A percentile compares a stretch with the other conserved stretches of the same genome.
These are phyloP conservation scores for Raphanus raphanistrum DNA, from an alignment of 345 rosid species.

Conservation along the genomic window DNA sequence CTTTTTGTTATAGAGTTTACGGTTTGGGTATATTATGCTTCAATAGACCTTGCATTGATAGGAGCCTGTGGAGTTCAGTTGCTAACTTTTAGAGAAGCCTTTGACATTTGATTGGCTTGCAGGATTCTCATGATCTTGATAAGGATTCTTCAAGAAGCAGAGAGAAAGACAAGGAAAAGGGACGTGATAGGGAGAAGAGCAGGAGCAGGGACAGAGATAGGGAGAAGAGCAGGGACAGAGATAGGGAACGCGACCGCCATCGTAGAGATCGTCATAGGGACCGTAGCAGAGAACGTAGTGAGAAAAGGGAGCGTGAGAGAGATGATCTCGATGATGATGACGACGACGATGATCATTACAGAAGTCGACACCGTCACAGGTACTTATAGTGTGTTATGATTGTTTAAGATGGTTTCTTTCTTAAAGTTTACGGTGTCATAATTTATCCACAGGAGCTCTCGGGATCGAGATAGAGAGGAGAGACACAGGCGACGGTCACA, in stretches of 20 bases:
- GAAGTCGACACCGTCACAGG: conserved; percentile 68
- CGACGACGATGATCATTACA: conserved; percentile 46
- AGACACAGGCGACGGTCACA: conserved; percentile 54
- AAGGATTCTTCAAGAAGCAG: conserved; percentile 57
- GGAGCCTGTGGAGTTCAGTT: not conserved
- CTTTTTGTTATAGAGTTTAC: no score
- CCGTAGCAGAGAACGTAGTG: conserved; percentile 65
- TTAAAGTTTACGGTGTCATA: conserved; percentile 15
- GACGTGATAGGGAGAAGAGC: not conserved
- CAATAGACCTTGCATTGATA: not conserved
- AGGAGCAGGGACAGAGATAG: conserved; percentile 36
- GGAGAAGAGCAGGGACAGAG: conserved; percentile 40
- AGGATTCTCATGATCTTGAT: conserved; percentile 55
- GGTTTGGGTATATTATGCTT: not conserved
- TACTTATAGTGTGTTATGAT: conserved; percentile 28
- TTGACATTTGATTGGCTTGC: conserved; percentile 32
- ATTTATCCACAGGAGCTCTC: conserved; percentile 50
- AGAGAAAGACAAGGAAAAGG: conserved; percentile 50
- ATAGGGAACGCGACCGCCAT: conserved; percentile 47
- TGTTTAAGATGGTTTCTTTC: not conserved
- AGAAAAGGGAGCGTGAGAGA: conserved; percentile 68
- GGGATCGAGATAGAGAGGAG: conserved; percentile 73
- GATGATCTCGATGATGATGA: conserved; percentile 56
- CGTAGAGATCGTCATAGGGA: conserved; percentile 59
- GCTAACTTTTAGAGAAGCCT: not conserved